Conservation (phyloP, 2,329 filamentous ascomycete species). For the Penicillium fuscoglaucum region DNA sequence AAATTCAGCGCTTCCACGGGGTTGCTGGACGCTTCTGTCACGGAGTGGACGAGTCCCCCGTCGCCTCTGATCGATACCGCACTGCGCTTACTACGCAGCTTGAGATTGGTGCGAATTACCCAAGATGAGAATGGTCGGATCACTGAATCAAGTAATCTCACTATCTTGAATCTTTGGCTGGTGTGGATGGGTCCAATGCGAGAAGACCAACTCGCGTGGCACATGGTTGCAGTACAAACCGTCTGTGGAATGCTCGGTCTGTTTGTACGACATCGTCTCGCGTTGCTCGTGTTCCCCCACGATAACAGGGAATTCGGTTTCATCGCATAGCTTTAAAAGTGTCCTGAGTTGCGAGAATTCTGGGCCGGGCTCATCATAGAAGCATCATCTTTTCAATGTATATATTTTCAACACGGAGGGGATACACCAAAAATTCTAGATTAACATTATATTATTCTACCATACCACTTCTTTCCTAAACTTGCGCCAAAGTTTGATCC, state of each 20-base stretch:
- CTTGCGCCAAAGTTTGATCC: neutral
- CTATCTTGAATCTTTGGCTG: conserved; percentile 92
- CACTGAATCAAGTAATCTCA: conserved; percentile 82
- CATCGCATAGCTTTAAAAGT: conserved; percentile 10
- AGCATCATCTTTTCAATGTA: conserved; percentile 12
- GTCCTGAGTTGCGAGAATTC: too few species aligned
- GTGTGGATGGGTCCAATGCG: conserved; percentile 91
- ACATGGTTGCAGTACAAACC: conserved; percentile 77
- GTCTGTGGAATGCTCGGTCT: conserved; percentile 76
- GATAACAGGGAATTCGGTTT: conserved; percentile 63
- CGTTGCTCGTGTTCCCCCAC: conserved; percentile 82
- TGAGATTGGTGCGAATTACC: conserved; percentile 68
- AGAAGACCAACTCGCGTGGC: conserved; percentile 78
- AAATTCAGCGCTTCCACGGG: conserved; percentile 83
- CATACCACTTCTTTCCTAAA: neutral
- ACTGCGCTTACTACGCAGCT: conserved; percentile 66
- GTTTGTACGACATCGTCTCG: conserved; percentile 81
- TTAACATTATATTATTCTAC: neutral
- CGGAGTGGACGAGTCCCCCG: conserved; percentile 74
- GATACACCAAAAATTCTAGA: neutral
- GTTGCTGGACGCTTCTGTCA: conserved; percentile 81
- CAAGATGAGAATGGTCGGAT: conserved; percentile 69
- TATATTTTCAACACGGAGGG: conserved; percentile 3
- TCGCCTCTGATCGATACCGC: conserved; percentile 60
- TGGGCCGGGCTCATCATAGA: neutral